phyloP scores from a whole-genome alignment of 495 filamentous ascomycete species.

The Talaromyces thailandensis region DNA sequence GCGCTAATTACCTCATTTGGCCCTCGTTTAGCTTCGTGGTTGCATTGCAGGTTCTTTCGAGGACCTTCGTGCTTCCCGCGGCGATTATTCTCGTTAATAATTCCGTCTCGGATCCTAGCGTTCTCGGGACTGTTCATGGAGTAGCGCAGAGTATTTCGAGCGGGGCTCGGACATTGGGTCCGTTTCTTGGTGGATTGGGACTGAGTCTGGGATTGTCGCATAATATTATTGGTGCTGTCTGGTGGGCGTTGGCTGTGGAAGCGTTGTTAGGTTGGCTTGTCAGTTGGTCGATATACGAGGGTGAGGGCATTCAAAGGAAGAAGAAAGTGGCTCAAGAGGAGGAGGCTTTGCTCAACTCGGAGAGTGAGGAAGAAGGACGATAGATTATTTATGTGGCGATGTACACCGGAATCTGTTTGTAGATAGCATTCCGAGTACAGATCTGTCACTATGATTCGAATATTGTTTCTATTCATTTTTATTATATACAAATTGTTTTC shows the following conservation, averaged over 20 bases:
- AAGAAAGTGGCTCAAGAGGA: constrained; percentile 10
- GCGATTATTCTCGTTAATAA: constrained; percentile 65
- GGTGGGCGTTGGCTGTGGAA: constrained; percentile 55
- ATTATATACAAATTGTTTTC: neutral
- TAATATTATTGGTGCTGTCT: constrained; percentile 60
- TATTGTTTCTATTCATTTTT: neutral
- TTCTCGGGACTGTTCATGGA: constrained; percentile 64
- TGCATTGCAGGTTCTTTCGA: constrained; percentile 57
- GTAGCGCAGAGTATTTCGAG: constrained; percentile 55
- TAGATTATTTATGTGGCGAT: neutral
- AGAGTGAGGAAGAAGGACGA: neutral
- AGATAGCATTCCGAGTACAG: neutral
- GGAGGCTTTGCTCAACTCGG: neutral
- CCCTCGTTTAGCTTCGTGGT: constrained; percentile 50
- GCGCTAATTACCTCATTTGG: constrained; percentile 38
- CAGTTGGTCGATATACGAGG: constrained; percentile 45
- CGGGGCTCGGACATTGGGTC: constrained; percentile 54
- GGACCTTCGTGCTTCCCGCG: constrained; percentile 62
- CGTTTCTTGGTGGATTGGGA: constrained; percentile 54
- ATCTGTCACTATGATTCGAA: neutral
- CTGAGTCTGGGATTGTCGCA: constrained; percentile 54
- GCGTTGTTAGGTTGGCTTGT: constrained; percentile 41
- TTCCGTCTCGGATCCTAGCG: constrained; percentile 47
- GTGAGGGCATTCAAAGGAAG: constrained; percentile 32
- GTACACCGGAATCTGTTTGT: neutral